Percentiles rank a stretch among this genome's conserved stretches.
phyloP scores from a whole-genome alignment of 139 green algal species.

The Chlamydomonas sp. region DNA sequence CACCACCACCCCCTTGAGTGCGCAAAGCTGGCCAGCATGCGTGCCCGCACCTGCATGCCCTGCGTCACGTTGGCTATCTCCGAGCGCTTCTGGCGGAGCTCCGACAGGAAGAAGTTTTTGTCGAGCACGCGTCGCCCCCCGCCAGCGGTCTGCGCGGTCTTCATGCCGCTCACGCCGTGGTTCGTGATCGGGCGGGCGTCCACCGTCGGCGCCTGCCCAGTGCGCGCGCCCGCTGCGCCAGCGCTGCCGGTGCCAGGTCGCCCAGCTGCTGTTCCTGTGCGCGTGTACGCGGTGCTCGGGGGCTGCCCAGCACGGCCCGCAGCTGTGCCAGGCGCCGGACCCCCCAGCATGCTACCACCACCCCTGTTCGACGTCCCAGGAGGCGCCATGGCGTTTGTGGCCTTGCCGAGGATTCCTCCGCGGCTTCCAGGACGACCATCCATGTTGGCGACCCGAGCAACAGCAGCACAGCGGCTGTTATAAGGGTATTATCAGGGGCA shows the following conservation, averaged over 20 bases:
- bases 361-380: no score
- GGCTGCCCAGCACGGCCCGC: slow-evolving; percentile 14
- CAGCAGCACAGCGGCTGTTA: no score
- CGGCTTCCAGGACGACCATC: no score
- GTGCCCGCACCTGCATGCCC: slow-evolving; percentile 42
- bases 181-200: slow-evolving; percentile 40
- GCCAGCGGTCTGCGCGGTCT: slow-evolving; percentile 8
- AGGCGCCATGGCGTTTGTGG: no score
- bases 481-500: no score
- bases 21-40: no score
- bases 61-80: slow-evolving; percentile 51
- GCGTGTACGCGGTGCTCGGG: slow-evolving; percentile 34
- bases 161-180: slow-evolving; percentile 39
- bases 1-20: no score
- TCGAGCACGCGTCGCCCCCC: slow-evolving; percentile 55
- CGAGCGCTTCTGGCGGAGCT: slow-evolving; percentile 57
- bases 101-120: slow-evolving; percentile 58
- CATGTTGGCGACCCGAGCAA: no score
- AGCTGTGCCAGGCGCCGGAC: slow-evolving; percentile 17
- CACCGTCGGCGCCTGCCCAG: slow-evolving; percentile 26
- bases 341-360: slow-evolving; percentile 6
- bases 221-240: slow-evolving; percentile 7
- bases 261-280: slow-evolving; percentile 27
- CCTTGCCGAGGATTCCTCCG: no score
- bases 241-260: slow-evolving; percentile 28